phyloP scores from a whole-genome alignment of 139 green algal species.

The Tetradesmus lagerheimii region DNA sequence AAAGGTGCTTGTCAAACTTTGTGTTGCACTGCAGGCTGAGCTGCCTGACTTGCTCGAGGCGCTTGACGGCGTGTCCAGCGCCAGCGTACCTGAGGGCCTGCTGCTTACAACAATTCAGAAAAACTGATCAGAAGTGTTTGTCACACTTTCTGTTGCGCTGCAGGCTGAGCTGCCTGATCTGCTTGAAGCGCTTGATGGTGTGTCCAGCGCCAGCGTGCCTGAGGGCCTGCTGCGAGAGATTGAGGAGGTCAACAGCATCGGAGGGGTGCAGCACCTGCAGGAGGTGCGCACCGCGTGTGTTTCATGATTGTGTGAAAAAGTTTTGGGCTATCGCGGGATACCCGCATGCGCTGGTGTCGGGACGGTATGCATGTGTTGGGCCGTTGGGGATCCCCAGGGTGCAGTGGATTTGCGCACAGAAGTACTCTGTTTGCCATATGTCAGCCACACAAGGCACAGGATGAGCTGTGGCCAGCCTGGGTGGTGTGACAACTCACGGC shows the following conservation, averaged over 20 bases:
- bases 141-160: neutral
- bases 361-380: too few species aligned
- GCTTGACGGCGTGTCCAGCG: neutral
- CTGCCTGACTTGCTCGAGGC: conserved; percentile 74
- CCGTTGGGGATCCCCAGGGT: too few species aligned
- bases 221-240: conserved; percentile 83
- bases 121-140: neutral
- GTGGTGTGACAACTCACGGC: too few species aligned
- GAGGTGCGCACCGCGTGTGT: conserved; percentile 58
- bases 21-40: conserved; percentile 49
- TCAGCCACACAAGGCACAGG: too few species aligned
- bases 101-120: too few species aligned
- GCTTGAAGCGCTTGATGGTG: conserved; percentile 71
- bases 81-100: conserved; percentile 81
- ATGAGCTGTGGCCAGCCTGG: too few species aligned
- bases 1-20: neutral
- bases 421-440: too few species aligned
- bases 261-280: conserved; percentile 79
- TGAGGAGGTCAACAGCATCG: conserved; percentile 80
- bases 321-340: too few species aligned
- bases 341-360: too few species aligned
- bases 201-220: conserved; percentile 66
- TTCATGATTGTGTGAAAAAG: too few species aligned
- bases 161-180: conserved; percentile 69
- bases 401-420: too few species aligned